These are phyloP conservation scores for Aspergillus hancockii DNA, from an alignment of 495 filamentous ascomycete genomes.

Conservation along the genomic window DNA sequence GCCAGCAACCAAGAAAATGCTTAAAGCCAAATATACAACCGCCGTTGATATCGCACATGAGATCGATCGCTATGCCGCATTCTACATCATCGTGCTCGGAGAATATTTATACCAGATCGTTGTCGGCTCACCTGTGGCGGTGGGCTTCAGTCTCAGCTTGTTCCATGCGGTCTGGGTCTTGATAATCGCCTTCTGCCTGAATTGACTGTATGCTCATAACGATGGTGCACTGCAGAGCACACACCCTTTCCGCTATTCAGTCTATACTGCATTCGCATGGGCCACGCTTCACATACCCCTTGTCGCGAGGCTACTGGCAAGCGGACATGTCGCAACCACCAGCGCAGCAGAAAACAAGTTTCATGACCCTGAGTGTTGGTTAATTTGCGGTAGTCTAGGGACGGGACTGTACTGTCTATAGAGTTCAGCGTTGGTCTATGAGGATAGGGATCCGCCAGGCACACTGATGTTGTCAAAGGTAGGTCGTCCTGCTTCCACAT, in stretches of 20 bases:
- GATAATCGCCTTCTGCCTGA: conserved; percentile 48
- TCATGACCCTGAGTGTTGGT: conserved; percentile 33
- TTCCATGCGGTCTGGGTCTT: conserved; percentile 44
- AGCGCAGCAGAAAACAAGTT: conserved; percentile 27
- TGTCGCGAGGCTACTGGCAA: conserved; percentile 37
- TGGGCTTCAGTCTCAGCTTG: conserved; percentile 38
- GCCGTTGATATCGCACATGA: conserved; percentile 49
- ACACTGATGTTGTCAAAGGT: conserved; percentile 33
- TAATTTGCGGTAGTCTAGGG: conserved; percentile 39
- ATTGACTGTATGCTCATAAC: conserved; percentile 44
- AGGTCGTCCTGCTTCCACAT: not conserved
- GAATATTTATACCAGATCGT: conserved; percentile 49
- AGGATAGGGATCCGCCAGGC: conserved; percentile 29
- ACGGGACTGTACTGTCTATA: conserved; percentile 40
- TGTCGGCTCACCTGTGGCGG: conserved; percentile 36
- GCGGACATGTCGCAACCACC: conserved; percentile 39
- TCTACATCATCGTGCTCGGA: conserved; percentile 52
- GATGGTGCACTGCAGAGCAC: conserved; percentile 34
- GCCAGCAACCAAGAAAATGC: conserved; percentile 33
- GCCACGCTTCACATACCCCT: conserved; percentile 42
- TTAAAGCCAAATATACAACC: conserved; percentile 37
- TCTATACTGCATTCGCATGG: conserved; percentile 37
- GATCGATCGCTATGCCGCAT: conserved; percentile 48
- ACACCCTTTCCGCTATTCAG: conserved; percentile 38
- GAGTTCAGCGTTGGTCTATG: conserved; percentile 34